A percentile compares a stretch with the other conserved stretches of the same genome.
These are phyloP conservation scores for Macrolepiota fuliginosa DNA, from an alignment of 768 basidiomycete species.

Conservation along the genomic window DNA sequence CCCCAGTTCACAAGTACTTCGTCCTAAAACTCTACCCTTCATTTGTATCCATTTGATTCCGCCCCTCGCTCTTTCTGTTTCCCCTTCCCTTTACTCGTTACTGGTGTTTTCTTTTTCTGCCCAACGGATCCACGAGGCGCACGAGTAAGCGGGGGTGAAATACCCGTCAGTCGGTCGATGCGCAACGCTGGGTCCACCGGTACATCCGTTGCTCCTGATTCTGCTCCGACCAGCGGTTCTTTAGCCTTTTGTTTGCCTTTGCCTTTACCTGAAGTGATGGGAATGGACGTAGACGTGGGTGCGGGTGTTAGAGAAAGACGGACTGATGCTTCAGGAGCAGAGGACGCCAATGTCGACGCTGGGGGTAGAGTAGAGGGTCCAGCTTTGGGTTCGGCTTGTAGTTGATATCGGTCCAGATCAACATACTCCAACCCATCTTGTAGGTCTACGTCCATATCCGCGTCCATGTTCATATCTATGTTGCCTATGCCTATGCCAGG, in stretches of 20 bases:
- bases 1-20: too few species aligned
- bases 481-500: too few species aligned
- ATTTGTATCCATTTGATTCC: background rate
- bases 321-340: background rate
- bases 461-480: background rate
- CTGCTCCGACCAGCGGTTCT: background rate
- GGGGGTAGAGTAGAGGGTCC: background rate
- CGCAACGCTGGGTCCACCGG: background rate
- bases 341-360: too few species aligned
- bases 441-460: background rate
- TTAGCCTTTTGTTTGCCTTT: constrained; percentile 17
- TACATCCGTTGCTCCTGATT: background rate
- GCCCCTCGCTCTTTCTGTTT: background rate
- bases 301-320: background rate
- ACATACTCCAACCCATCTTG: constrained; percentile 7
- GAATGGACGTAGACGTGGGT: background rate
- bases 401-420: background rate
- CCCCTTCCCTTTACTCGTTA: constrained; percentile 14
- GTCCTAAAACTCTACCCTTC: background rate
- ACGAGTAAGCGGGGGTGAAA: constrained; percentile 19
- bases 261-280: background rate
- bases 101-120: constrained; percentile 9
- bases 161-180: constrained; percentile 26
- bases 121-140: constrained; percentile 12
- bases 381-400: background rate